Conservation (phyloP, 345 rosid genomes). For the Eucalyptus cloeziana region DNA sequence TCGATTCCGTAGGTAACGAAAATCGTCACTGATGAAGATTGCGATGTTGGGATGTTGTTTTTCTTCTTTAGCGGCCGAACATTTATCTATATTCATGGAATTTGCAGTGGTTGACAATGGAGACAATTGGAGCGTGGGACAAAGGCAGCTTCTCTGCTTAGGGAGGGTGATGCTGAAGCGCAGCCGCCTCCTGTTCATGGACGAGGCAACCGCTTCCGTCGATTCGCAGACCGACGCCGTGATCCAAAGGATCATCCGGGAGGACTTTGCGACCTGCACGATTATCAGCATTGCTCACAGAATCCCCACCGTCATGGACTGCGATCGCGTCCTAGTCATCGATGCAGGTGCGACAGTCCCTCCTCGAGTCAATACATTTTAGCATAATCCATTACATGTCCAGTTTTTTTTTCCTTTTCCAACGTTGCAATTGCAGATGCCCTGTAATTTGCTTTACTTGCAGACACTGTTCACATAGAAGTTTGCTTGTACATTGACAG, state of each 20-base stretch:
- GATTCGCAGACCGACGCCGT: constrained; percentile 89
- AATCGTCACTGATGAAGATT: not conserved
- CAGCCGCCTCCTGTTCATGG: constrained; percentile 73
- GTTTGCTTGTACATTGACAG: constrained; percentile 11
- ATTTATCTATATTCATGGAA: not conserved
- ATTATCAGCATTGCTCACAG: constrained; percentile 95
- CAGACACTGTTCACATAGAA: not conserved
- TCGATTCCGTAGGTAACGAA: constrained; percentile 56
- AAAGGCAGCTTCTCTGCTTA: constrained; percentile 84
- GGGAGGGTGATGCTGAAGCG: constrained; percentile 88
- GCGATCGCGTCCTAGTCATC: constrained; percentile 75
- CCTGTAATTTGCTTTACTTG: not conserved
- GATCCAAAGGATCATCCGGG: constrained; percentile 81
- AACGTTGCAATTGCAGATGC: not conserved
- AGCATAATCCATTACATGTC: not conserved
- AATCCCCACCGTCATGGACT: constrained; percentile 96
- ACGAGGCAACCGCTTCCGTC: constrained; percentile 95
- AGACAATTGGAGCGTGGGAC: constrained; percentile 98
- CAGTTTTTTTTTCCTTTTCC: not conserved
- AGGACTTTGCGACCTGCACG: constrained; percentile 74
- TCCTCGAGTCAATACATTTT: not conserved
- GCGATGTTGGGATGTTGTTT: not conserved
- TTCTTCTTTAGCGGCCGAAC: not conserved
- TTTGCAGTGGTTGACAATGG: constrained; percentile 81
- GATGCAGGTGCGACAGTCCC: constrained; percentile 42